Evolutionary conservation across 2,329 filamentous ascomycete species (phyloP), one percentile per base, ranked within the genome.

Genomic region (Blastomyces silverae): DNA sequence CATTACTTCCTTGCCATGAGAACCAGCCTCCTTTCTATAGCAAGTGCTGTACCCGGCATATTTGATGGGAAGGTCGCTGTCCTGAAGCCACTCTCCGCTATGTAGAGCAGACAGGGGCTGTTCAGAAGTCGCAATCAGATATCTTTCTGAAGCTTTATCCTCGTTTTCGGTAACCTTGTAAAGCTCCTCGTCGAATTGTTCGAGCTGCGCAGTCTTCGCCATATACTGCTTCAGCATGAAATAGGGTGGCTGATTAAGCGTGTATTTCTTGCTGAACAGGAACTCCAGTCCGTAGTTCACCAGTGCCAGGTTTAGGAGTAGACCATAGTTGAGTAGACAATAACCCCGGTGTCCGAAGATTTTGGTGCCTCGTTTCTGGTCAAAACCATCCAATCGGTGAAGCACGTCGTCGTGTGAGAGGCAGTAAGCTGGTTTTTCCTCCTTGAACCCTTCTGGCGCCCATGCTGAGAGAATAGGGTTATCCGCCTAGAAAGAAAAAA

Each of bases 401-500:
- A 97, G 85, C 64, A 99, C 92, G 76, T 97, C 93, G 78, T 99
- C 94, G 77, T 99, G 94, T 62, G 92, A 96, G 67, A 97, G 88
- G 67, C 82, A 84, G 20, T 34, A 61, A 65, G 89, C 83, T 71
- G 86, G 85, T 82, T 92, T 92, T 78, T 92, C 86, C 60, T 90
- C 85, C 28, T 80, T 83, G 65, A 88, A 83, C 63, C 87, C 88
- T 70, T 91, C 87, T 0, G 93, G 93, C 5, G 86, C 85, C 92
- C 92, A 99, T 39, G 84, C 89, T 72, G 87, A 85, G 71, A 90
- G 82, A 42, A 92, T 78, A 53, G 81, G 82, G 77, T 99, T 97
- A 82, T 96, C 85, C 76, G 94, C 92, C 84, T 84, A 69, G n/a
- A 39, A 60, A 34, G 31, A 28, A 42, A 34, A 28, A 42, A 34